These are phyloP conservation scores for Karstenula rhodostoma DNA, from an alignment of 2,329 filamentous ascomycete genomes.

Conservation along the genomic window DNA sequence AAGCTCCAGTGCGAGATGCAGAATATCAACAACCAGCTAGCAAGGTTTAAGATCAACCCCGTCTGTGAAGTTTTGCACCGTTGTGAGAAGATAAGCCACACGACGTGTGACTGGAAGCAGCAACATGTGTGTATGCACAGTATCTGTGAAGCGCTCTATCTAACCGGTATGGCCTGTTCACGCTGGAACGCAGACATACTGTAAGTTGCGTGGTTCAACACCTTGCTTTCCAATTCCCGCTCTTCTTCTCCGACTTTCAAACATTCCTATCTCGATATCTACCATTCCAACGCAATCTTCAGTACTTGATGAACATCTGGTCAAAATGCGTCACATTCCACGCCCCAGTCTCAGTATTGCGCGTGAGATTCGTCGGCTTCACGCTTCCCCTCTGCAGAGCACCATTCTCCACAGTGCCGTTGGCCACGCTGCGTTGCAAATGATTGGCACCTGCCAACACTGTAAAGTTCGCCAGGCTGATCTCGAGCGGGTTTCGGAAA, in stretches of 20 bases:
- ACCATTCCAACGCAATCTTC: slow-evolving; percentile 26
- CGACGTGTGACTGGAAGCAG: no score
- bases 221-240: no score
- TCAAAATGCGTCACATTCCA: slow-evolving; percentile 31
- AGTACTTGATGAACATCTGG: slow-evolving; percentile 39
- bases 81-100: no score
- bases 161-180: no score
- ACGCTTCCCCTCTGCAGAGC: slow-evolving; percentile 55
- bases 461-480: slow-evolving; percentile 73
- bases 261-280: background rate
- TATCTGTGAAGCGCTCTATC: no score
- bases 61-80: no score
- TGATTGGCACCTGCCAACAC: slow-evolving; percentile 68
- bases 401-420: slow-evolving; percentile 61
- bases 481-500: slow-evolving; percentile 67
- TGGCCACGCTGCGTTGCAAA: slow-evolving; percentile 58
- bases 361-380: slow-evolving; percentile 35
- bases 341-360: slow-evolving; percentile 25
- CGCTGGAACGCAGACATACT: no score
- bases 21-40: background rate
- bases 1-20: background rate
- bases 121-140: no score
- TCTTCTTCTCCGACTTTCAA: background rate
- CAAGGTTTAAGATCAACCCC: no score
- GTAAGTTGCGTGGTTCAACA: no score